Conservation (phyloP, 306 rosid species). For the Glycyrrhiza uralensis region DNA sequence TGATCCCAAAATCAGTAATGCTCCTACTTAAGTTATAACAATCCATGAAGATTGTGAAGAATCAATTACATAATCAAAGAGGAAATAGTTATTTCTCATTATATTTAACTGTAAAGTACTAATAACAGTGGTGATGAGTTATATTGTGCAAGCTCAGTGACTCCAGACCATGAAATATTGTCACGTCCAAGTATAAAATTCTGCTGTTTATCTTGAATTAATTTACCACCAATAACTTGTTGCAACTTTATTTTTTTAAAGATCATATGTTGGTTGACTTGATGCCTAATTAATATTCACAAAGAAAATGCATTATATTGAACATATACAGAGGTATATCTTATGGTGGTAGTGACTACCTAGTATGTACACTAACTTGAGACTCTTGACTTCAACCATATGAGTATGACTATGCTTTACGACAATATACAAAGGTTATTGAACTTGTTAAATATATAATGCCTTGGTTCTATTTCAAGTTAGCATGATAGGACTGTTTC, state of each 20-base stretch:
- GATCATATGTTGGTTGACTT: neutral
- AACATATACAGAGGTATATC: neutral
- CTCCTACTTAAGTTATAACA: neutral
- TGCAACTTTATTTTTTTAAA: neutral
- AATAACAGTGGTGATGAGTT: neutral
- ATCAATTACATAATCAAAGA: neutral
- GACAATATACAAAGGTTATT: neutral
- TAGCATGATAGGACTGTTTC: conserved; percentile 2
- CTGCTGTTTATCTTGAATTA: neutral
- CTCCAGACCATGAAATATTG: neutral
- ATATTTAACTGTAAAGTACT: neutral
- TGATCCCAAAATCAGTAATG: neutral
- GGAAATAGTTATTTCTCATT: neutral
- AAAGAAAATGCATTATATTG: neutral
- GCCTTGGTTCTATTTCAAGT: neutral
- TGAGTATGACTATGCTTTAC: neutral
- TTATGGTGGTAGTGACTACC: neutral
- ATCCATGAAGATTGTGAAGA: neutral
- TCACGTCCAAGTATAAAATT: neutral
- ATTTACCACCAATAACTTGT: neutral
- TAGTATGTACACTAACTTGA: neutral
- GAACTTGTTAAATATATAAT: neutral
- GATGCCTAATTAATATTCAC: neutral
- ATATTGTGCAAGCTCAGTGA: neutral
- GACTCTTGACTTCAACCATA: neutral